Base-by-base conservation (phyloP, 2,329 filamentous ascomycete species). In the Neofusicoccum sp. region DNA sequence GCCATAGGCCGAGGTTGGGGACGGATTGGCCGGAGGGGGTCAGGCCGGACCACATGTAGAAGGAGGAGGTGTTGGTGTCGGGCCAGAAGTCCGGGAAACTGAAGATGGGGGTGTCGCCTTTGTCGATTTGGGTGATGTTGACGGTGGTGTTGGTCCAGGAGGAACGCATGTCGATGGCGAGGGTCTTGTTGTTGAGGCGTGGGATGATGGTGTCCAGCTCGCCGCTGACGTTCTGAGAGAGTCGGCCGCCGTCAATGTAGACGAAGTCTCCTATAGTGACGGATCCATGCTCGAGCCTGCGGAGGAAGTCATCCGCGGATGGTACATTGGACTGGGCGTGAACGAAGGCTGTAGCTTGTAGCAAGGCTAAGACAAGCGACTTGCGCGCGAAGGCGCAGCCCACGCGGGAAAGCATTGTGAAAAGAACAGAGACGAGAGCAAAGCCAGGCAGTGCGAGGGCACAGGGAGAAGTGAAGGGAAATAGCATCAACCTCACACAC, bases 121-220 rank as follows among this genome's bases (percentile, higher is more conserved):
- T 47, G 45, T 49, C 30, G 8, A 59, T 41, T 2, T 3, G 4
- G 6, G 26, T 48, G 14, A 59, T 40, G 5, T 43, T 2, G 24
- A 59, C 57, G 7, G 44, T 49, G 24, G 26, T 34, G 44, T 59
- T 59, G 7, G 57, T 59, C 57, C 57, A 59, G 26, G 44, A 48
- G 14, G 16, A 2, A 33, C 57, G 44, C 57, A 59, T 33, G 26
- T 59, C 44, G 34, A 59, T 48, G 44, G 44, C 30, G 12, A 59
- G 44, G 6, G 57, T 59, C 24, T 6, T 4, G 6, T 40, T 41
- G n/a, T 59, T 49, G 2, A 41, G 9, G 14, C 57, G 34, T 14
- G 44, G 26, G 6, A 33, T 5, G 30, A 38, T 16, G 40, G 54
- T 8, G 54, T 58, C 54, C 16, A 30, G 16, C 16, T n/a, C 12